Conservation (phyloP, 192 early-diverging fungal species). For the Coemansia sp. region DNA sequence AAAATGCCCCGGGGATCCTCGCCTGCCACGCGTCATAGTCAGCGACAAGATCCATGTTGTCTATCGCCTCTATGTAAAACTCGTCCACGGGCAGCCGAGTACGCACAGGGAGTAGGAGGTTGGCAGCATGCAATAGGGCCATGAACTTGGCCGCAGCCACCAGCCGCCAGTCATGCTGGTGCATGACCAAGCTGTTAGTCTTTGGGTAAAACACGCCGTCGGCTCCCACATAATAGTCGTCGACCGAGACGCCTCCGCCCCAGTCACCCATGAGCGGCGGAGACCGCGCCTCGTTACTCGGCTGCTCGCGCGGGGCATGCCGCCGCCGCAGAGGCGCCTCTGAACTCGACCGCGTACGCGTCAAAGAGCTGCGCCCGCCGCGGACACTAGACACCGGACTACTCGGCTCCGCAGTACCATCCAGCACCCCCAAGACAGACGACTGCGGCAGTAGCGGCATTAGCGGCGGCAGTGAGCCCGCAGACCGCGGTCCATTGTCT, state of each 20-base stretch:
- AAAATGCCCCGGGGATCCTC: constrained; percentile 57
- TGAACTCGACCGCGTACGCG: constrained; percentile 48
- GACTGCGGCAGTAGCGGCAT: constrained; percentile 2
- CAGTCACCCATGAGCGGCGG: constrained; percentile 24
- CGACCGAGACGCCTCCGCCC: constrained; percentile 31
- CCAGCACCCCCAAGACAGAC: constrained; percentile 46
- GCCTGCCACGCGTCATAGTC: constrained; percentile 81
- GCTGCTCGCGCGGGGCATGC: constrained; percentile 6
- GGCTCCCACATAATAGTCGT: constrained; percentile 55
- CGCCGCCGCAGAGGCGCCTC: constrained; percentile 38
- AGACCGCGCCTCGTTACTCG: constrained; percentile 1
- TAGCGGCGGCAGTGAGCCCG: background rate
- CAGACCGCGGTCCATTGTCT: background rate
- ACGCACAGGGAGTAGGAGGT: constrained; percentile 58
- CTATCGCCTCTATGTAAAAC: constrained; percentile 85
- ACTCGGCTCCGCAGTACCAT: constrained; percentile 48
- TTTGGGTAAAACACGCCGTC: constrained; percentile 57
- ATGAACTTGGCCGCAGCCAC: constrained; percentile 84
- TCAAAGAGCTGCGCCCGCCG: constrained; percentile 23
- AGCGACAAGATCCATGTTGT: constrained; percentile 68
- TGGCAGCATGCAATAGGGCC: constrained; percentile 84
- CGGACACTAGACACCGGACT: constrained; percentile 3
- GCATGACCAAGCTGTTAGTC: constrained; percentile 48
- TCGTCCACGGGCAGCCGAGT: constrained; percentile 64
- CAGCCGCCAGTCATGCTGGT: constrained; percentile 87